Evolutionary conservation across 208 protist genomes (phyloP).

Genomic region (Trypanosoma brucei): DNA sequence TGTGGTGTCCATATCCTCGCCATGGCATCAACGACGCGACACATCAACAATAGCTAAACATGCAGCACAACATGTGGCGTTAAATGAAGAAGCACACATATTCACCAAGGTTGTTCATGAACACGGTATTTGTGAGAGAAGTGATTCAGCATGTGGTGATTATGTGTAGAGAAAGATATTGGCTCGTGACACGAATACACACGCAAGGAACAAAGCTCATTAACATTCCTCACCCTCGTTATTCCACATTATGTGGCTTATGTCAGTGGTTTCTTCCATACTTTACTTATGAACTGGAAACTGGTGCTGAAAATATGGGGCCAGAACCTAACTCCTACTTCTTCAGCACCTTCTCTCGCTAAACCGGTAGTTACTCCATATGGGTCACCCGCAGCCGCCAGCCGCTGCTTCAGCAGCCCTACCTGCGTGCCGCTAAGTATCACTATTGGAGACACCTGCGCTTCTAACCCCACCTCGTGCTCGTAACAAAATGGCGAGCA

Average conservation of each 20-base stretch:
- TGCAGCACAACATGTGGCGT: background rate
- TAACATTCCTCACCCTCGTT: background rate
- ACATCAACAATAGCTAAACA: constrained; percentile 7
- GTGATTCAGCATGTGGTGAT: background rate
- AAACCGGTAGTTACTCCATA: constrained; percentile 19
- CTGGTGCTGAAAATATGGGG: constrained; percentile 54
- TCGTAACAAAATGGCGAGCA: constrained; percentile 19
- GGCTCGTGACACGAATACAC: background rate
- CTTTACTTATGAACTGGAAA: constrained; percentile 82
- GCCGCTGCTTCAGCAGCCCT: constrained; percentile 1
- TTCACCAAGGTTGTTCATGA: background rate
- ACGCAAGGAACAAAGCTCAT: background rate
- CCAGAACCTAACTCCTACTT: constrained; percentile 61
- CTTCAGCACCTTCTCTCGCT: background rate
- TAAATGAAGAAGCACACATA: constrained; percentile 5
- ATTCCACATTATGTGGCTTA: background rate
- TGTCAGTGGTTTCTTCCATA: constrained; percentile 45
- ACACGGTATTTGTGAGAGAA: background rate
- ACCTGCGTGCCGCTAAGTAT: constrained; percentile 13
- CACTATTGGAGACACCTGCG: constrained; percentile 14
- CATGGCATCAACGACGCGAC: background rate
- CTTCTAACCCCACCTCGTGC: constrained; percentile 8
- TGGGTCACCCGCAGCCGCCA: constrained; percentile 14
- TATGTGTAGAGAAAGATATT: background rate
- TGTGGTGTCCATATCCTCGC: background rate